Evolutionary conservation across 805 yeast species (phyloP), one percentile per base, ranked within the genome.

Genomic region (Babjeviella inositovora): DNA sequence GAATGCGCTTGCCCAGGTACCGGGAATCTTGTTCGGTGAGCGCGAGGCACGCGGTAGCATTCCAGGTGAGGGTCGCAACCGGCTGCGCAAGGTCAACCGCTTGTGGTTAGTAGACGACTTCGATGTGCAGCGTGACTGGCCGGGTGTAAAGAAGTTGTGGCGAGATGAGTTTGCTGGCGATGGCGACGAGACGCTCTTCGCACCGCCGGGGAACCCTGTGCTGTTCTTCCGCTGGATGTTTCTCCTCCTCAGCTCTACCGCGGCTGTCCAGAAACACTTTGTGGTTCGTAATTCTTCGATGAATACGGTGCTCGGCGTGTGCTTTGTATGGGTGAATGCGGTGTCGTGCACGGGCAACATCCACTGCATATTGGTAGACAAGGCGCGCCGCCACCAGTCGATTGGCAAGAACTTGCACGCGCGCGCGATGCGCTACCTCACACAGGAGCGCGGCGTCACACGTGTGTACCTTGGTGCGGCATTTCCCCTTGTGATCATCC

Each of bases 101-200:
- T 38, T 45, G 21, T 69, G 77, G 77, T 47, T 69, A 19, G 75
- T 68, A 13, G 76, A 70, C 33, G 62, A 54, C 27, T 62, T 65
- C 34, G 56, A 60, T 28, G 35, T 57, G 13, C 43, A 46, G 11
- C 45, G 73, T 18, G 75, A 69, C 32, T 55, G 65, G 53, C 37
- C 51, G n/a, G 55, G 62, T 15, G 46, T 66, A 21, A 46, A 51
- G 9, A 47, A 50, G 19, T 41, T 64, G 25, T 47, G 62, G 47
- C 59, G 52, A 27, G 49, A 44, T 25, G 59, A 60, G 28, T 37
- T 42, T 10, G 19, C 23, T 0, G 9, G 11, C 10, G 32, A 31
- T 13, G 40, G 36, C 10, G 25, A 25, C 4, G 11, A 3, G 23
- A 24, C 17, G 12, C 13, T 7, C 14, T 25, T 3, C 23, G 16